Percentiles rank a stretch among this genome's conserved stretches.
phyloP scores from a whole-genome alignment of 331 rosid genomes.

The Phaseolus coccineus region DNA sequence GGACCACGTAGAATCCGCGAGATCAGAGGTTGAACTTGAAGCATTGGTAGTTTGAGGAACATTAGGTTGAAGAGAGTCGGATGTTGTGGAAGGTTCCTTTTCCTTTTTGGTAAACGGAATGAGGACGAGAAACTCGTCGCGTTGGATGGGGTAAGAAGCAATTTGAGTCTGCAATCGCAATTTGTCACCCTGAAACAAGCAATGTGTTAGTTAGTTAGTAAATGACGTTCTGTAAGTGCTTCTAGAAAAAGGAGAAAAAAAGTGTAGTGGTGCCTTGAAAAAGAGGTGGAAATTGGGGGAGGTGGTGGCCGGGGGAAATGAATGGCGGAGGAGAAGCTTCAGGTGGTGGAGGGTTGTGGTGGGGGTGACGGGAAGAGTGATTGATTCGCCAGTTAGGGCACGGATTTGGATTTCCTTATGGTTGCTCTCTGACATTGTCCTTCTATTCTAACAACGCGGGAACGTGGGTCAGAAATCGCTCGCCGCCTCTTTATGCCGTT shows the following conservation, averaged over 20 bases:
- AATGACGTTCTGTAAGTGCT: neutral
- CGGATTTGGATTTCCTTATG: conserved; percentile 64
- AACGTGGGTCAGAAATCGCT: neutral
- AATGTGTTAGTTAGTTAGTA: neutral
- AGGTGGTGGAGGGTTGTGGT: conserved; percentile 60
- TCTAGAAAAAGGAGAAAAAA: neutral
- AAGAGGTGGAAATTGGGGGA: conserved; percentile 84
- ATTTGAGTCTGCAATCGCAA: conserved; percentile 64
- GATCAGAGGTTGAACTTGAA: conserved; percentile 46
- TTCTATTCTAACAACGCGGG: neutral
- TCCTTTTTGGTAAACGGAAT: conserved; percentile 73
- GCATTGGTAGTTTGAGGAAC: conserved; percentile 40
- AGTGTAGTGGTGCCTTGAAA: conserved; percentile 54
- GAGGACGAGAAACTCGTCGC: conserved; percentile 72
- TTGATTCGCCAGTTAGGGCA: conserved; percentile 70
- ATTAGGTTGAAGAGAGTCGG: conserved; percentile 41
- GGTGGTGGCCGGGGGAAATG: conserved; percentile 64
- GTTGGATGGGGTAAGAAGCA: conserved; percentile 41
- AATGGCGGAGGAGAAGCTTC: conserved; percentile 68
- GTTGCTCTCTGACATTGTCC: conserved; percentile 50
- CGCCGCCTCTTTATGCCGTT: neutral
- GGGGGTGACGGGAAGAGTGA: conserved; percentile 53
- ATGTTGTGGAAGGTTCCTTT: conserved; percentile 49
- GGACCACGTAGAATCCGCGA: conserved; percentile 75
- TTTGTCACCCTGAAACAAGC: conserved; percentile 68